Evolutionary conservation across 2,329 filamentous ascomycete species (phyloP).

Genomic region (Fusarium nodosum): DNA sequence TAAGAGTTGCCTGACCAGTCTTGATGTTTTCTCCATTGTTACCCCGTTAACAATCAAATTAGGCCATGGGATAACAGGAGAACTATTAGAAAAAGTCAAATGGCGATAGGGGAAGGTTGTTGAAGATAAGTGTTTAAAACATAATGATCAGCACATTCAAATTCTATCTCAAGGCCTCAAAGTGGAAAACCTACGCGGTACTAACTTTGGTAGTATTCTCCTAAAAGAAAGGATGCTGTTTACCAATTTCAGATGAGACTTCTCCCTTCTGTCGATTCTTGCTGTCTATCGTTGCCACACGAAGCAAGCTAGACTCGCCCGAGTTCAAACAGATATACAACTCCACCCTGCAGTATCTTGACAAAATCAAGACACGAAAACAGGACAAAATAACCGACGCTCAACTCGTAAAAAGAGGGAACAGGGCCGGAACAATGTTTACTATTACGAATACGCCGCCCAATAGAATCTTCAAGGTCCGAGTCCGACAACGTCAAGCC

Average conservation of each 20-base stretch:
- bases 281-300: neutral
- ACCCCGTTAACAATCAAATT: accelerated
- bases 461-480: neutral
- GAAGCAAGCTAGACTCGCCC: neutral
- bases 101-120: neutral
- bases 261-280: too few species aligned
- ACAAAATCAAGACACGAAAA: neutral
- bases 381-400: neutral
- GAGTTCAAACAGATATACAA: neutral
- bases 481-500: neutral
- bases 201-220: neutral
- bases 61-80: too few species aligned
- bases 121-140: neutral
- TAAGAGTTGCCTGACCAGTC: neutral
- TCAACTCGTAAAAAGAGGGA: neutral
- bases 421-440: neutral
- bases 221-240: neutral
- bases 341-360: neutral
- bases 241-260: neutral
- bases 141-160: neutral
- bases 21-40: neutral
- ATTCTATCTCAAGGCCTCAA: neutral
- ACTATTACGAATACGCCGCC: neutral
- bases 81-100: neutral
- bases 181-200: neutral